Base-by-base conservation (phyloP, 2,329 filamentous ascomycete genomes). In the Lachnellula hyalina region DNA sequence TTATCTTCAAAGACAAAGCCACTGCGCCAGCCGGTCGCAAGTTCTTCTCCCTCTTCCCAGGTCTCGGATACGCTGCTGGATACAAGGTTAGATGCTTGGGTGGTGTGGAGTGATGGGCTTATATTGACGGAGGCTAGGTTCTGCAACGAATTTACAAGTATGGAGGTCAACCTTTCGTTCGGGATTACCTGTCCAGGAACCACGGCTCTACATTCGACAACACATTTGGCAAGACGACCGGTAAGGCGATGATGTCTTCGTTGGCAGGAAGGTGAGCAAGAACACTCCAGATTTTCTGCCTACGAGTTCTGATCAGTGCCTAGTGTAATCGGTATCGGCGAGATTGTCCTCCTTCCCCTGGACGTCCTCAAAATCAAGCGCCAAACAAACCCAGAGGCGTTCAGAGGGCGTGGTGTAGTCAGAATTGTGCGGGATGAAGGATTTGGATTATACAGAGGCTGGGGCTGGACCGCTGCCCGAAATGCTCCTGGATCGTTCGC, bases 321-420 rank as follows among this genome's bases (percentile, higher is more conserved):
- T 60, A 93, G 89, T 76, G 71, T 99, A 68, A 95, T 99, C 69
- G 94, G 94, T 67, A 96, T 99, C 67, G 94, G 94, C 70, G 94
- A 99, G 77, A 96, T 99, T 62, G 83, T 99, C 56, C 83, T 99
- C 32, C 83, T 99, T 41, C 94, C 94, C 42, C 84, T 99, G 58
- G 94, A 99, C 67, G 93, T 99, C 40, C 83, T 99, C 61, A 99
- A 99, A 83, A 99, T 99, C 78, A 99, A 99, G 83, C 86, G 94
- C 68, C 94, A 99, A 78, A 99, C 94, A 64, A 99, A 99, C 80
- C 94, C 94, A 41, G 94, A 97, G 70, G 92, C 94, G 36, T 99
- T 99, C 85, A 85, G 91, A 64, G 93, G 93, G 65, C 89, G 94
- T 67, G 94, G 94, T 59, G 80, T 99, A 57, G 77, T 97, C 70